Evolutionary conservation across 345 rosid genomes (phyloP).

Genomic region (Aquilaria malaccensis): DNA sequence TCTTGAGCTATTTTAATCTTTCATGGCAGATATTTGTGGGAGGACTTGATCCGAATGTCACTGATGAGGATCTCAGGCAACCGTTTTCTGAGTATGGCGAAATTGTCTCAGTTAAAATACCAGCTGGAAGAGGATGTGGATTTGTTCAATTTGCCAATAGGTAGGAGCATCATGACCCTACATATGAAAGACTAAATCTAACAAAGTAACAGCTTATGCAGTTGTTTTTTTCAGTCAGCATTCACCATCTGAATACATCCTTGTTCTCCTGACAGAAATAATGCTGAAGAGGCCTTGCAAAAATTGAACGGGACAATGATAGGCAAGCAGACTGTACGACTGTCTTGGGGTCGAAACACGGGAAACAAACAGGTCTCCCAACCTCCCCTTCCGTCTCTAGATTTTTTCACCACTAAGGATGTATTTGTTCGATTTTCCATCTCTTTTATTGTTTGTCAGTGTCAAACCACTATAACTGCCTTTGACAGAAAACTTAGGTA

Average conservation of each 20-base stretch:
- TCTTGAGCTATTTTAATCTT: slow-evolving; percentile 16
- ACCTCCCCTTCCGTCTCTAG: neutral
- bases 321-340: slow-evolving; percentile 59
- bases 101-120: slow-evolving; percentile 77
- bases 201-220: neutral
- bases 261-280: slow-evolving; percentile 28
- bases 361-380: slow-evolving; percentile 54
- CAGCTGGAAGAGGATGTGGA: slow-evolving; percentile 78
- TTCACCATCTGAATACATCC: slow-evolving; percentile 1
- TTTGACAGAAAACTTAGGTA: too few species aligned
- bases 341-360: slow-evolving; percentile 74
- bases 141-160: slow-evolving; percentile 83
- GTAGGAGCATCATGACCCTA: slow-evolving; percentile 21
- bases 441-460: too few species aligned
- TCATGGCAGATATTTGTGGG: slow-evolving; percentile 78
- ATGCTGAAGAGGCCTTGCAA: slow-evolving; percentile 85
- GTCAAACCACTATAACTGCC: too few species aligned
- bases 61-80: slow-evolving; percentile 74
- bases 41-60: slow-evolving; percentile 79
- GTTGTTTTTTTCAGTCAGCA: neutral
- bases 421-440: too few species aligned
- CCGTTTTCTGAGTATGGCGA: slow-evolving; percentile 67
- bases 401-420: too few species aligned
- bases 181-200: neutral
- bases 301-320: slow-evolving; percentile 50